phyloP scores from a whole-genome alignment of 2,329 filamentous ascomycete species.

The Neocucurbitaria cava region DNA sequence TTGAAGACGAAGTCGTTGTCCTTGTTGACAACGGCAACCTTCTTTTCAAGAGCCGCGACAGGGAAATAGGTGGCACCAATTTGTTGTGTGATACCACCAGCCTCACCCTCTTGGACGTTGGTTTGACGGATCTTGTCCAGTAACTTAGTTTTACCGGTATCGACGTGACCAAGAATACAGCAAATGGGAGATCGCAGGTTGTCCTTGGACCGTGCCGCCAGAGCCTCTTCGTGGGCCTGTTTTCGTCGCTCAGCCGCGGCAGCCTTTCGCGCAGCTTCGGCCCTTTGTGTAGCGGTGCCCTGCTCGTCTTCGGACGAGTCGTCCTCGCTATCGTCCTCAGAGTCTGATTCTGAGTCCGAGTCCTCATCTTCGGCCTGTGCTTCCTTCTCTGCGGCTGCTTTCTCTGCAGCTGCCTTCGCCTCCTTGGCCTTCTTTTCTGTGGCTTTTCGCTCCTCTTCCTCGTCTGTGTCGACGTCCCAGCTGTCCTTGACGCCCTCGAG shows the following conservation, averaged over 20 bases:
- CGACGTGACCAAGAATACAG: constrained; percentile 99
- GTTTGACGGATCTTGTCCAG: constrained; percentile 98
- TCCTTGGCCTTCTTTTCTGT: constrained; percentile 32
- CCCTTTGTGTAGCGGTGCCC: constrained; percentile 73
- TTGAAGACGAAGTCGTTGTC: constrained; percentile 95
- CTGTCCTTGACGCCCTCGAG: constrained; percentile 86
- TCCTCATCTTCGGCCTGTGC: constrained; percentile 15
- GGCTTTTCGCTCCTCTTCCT: constrained; percentile 63
- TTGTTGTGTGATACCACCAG: constrained; percentile 98
- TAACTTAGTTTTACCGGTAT: constrained; percentile 99
- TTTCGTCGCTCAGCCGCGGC: constrained; percentile 88
- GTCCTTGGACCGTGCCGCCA: constrained; percentile 90
- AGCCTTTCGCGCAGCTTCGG: constrained; percentile 79
- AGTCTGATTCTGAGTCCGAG: constrained; percentile 48
- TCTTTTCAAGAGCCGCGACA: constrained; percentile 87
- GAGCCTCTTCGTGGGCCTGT: constrained; percentile 87
- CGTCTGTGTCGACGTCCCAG: constrained; percentile 88
- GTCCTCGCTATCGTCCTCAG: constrained; percentile 57
- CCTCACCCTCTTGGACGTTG: constrained; percentile 98
- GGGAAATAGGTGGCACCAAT: constrained; percentile 99
- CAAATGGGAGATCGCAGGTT: constrained; percentile 97
- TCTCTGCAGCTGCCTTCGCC: constrained; percentile 33
- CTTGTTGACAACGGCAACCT: constrained; percentile 91
- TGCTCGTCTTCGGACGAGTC: constrained; percentile 75
- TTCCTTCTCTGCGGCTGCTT: constrained; percentile 37